Evolutionary conservation across 192 early-diverging fungal species (phyloP), one percentile per base, ranked within the genome.

Genomic region (Coemansia sp.): DNA sequence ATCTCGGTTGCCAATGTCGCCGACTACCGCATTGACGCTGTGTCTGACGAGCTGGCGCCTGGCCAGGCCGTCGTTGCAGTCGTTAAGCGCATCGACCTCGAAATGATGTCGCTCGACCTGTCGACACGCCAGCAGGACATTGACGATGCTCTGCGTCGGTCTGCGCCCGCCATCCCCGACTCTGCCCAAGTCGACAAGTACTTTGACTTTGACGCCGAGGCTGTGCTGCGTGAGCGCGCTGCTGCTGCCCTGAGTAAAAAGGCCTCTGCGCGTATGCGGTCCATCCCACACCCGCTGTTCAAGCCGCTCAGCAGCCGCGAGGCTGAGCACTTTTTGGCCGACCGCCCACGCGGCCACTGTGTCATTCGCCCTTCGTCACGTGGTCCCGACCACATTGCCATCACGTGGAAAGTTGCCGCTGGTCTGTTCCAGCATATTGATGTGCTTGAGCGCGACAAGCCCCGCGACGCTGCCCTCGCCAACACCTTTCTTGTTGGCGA

Each of bases 351-450:
- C 11, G 97, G 95, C 18, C 86, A 88, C 40, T 72, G 89, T 15
- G 89, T 99, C 3, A 91, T 99, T 56, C 85, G 95, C 9, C 93
- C 94, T 5, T 98, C 95, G 18, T 91, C 90, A 7, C 87, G 88
- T 12, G 93, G 93, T n/a, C 72, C 84, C 19, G 86, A 93, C 71
- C 93, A 95, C 62, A 83, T 99, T 12, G 88, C 91, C 1, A 88
- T 97, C 18, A 98, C 93, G 15, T 95, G 93, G 91, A 97, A 98
- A 66, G 86, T 95, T 7, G 89, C 82, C 42, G 90, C 94, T 18
- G 87, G 82, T 4, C 70, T 95, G 46, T 95, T 85, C 81, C 91
- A 95, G 73, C 95, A 97, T 63, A 83, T 98, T 53, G 93, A 86
- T 57, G 82, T 76, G 29, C 48, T 37, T 24, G 72, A 78, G 53